These are phyloP conservation scores for Hirschioporus abietinus DNA, from an alignment of 768 basidiomycete genomes.

Conservation along the genomic window DNA sequence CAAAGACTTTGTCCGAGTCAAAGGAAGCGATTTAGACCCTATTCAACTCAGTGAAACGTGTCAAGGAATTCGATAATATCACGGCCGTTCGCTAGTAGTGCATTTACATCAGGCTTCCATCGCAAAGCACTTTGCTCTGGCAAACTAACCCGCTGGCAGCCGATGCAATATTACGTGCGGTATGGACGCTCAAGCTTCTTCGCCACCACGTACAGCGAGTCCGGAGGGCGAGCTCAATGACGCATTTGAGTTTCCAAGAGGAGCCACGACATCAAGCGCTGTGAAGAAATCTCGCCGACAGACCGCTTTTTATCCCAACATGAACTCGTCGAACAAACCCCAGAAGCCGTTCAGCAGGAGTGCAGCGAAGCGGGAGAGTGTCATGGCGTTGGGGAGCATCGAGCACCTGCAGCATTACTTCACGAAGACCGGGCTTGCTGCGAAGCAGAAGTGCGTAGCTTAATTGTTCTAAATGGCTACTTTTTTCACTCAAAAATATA, in stretches of 20 bases:
- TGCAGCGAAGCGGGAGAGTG: conserved; percentile 89
- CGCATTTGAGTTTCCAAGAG: conserved; percentile 11
- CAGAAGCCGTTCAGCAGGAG: conserved; percentile 85
- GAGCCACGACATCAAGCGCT: conserved; percentile 29
- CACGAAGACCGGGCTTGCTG: conserved; percentile 76
- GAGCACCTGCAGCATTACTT: conserved; percentile 95
- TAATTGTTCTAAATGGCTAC: conserved; percentile 2
- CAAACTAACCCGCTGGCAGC: neutral
- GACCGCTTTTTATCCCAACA: conserved; percentile 74
- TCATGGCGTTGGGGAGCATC: conserved; percentile 93
- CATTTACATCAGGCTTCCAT: neutral
- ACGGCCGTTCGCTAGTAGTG: neutral
- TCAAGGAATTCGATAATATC: neutral
- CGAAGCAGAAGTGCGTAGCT: conserved; percentile 61
- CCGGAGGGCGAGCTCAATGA: conserved; percentile 1
- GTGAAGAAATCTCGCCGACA: conserved; percentile 54
- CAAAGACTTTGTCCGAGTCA: neutral
- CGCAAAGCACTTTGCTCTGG: neutral
- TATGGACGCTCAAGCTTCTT: neutral
- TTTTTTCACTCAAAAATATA: conserved; percentile 6
- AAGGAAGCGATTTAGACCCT: neutral
- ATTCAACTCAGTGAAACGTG: neutral
- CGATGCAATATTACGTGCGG: neutral
- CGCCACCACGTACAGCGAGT: neutral
- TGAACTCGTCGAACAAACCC: conserved; percentile 64